These are phyloP conservation scores for Biancaea sappan DNA, from an alignment of 306 rosid species.

Conservation along the genomic window DNA sequence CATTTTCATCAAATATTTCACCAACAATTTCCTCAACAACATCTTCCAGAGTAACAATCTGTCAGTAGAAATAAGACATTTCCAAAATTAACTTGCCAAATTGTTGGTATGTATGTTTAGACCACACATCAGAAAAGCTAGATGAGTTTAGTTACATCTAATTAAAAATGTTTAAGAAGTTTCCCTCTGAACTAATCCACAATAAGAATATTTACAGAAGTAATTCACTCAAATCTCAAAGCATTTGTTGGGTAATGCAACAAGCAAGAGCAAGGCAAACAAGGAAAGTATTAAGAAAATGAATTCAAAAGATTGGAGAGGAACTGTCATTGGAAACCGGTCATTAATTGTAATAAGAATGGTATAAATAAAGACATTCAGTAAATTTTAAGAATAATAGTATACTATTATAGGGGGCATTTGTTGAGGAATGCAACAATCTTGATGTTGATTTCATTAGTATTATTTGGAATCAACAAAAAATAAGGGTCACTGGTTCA, in stretches of 20 bases:
- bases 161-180: background rate
- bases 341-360: background rate
- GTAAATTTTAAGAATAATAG: too few relatives aligned
- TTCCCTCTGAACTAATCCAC: slow-evolving; percentile 18
- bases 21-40: slow-evolving; percentile 98
- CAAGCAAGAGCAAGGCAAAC: slow-evolving; percentile 18
- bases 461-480: slow-evolving; percentile 12
- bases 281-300: slow-evolving; percentile 2
- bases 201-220: background rate
- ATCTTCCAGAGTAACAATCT: slow-evolving; percentile 91
- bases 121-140: slow-evolving; percentile 18
- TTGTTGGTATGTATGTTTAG: slow-evolving; percentile 19
- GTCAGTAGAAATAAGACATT: slow-evolving; percentile 27
- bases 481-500: background rate
- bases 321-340: slow-evolving; percentile 7
- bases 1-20: slow-evolving; percentile 95
- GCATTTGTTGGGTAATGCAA: slow-evolving; percentile 10
- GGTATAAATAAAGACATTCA: background rate
- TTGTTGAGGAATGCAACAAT: too few relatives aligned
- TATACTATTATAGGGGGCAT: background rate
- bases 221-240: background rate
- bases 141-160: slow-evolving; percentile 17
- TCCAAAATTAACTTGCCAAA: slow-evolving; percentile 12
- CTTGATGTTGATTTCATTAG: slow-evolving; percentile 13
- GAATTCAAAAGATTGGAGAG: slow-evolving; percentile 1